Conservation (phyloP, 495 filamentous ascomycete species). For the Penicillium fimorum region DNA sequence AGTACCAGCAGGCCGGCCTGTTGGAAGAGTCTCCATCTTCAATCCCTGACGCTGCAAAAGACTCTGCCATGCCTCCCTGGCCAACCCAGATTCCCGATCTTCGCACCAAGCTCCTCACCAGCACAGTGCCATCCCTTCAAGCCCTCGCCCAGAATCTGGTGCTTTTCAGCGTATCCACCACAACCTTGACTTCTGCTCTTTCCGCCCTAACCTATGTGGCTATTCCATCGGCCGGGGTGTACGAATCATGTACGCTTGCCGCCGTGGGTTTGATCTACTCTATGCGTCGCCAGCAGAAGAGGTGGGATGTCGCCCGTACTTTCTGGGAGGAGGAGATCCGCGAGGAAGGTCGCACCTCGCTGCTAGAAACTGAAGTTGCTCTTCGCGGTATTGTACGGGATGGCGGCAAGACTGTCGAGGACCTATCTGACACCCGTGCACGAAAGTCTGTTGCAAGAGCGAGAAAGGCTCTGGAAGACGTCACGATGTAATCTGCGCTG, state of each 20-base stretch:
- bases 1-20: conserved; percentile 68
- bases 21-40: conserved; percentile 24
- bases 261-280: conserved; percentile 75
- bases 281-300: conserved; percentile 68
- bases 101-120: conserved; percentile 55
- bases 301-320: conserved; percentile 69
- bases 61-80: conserved; percentile 32
- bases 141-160: conserved; percentile 76
- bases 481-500: conserved; percentile 18
- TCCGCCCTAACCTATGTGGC: conserved; percentile 69
- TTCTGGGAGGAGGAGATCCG: conserved; percentile 75
- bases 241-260: conserved; percentile 77
- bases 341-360: conserved; percentile 73
- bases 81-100: conserved; percentile 44
- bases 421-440: conserved; percentile 44
- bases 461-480: conserved; percentile 54
- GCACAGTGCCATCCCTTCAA: conserved; percentile 73
- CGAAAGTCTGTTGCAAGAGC: conserved; percentile 52
- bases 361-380: conserved; percentile 66
- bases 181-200: conserved; percentile 60
- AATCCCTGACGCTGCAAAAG: conserved; percentile 13
- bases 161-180: conserved; percentile 67
- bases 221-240: conserved; percentile 51
- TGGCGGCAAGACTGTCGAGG: conserved; percentile 37
- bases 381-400: conserved; percentile 56